Conservation (phyloP, 768 basidiomycete species). For the Termitomyces sp. region DNA sequence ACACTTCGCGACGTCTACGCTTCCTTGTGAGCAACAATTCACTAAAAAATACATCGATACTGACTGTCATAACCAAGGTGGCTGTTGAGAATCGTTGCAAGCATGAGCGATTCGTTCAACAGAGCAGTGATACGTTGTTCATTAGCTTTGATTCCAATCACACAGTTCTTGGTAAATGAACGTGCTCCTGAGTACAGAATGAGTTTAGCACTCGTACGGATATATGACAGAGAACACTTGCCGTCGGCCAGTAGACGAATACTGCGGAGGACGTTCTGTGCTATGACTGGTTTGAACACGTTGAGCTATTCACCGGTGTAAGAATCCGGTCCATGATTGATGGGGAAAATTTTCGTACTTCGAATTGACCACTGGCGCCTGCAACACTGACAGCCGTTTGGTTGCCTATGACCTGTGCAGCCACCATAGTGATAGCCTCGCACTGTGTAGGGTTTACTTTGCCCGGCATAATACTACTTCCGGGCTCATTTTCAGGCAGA, state of each 20-base stretch:
- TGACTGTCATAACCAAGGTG: slow-evolving; percentile 95
- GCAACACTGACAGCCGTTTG: slow-evolving; percentile 91
- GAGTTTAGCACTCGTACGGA: background rate
- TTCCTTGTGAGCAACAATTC: slow-evolving; percentile 15
- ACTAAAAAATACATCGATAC: slow-evolving; percentile 27
- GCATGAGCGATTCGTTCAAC: slow-evolving; percentile 94
- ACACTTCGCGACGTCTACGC: slow-evolving; percentile 89
- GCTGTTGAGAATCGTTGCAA: slow-evolving; percentile 96
- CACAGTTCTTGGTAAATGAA: slow-evolving; percentile 96
- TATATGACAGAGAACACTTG: slow-evolving; percentile 25
- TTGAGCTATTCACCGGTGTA: slow-evolving; percentile 60
- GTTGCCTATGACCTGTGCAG: slow-evolving; percentile 98
- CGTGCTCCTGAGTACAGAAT: slow-evolving; percentile 54
- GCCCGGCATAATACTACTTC: slow-evolving; percentile 99
- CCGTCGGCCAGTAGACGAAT: slow-evolving; percentile 93
- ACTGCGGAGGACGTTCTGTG: slow-evolving; percentile 96
- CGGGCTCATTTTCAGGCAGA: slow-evolving; percentile 97
- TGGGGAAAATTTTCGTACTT: slow-evolving; percentile 48
- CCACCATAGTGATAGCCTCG: slow-evolving; percentile 98
- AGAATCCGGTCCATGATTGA: background rate
- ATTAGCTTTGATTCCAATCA: slow-evolving; percentile 95
- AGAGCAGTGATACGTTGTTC: slow-evolving; percentile 88
- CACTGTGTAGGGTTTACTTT: slow-evolving; percentile 99
- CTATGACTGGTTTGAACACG: slow-evolving; percentile 99
- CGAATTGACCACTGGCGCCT: slow-evolving; percentile 95